These are phyloP conservation scores for Aspergillus flavus DNA, from an alignment of 2,329 filamentous ascomycete species.

Conservation along the genomic window DNA sequence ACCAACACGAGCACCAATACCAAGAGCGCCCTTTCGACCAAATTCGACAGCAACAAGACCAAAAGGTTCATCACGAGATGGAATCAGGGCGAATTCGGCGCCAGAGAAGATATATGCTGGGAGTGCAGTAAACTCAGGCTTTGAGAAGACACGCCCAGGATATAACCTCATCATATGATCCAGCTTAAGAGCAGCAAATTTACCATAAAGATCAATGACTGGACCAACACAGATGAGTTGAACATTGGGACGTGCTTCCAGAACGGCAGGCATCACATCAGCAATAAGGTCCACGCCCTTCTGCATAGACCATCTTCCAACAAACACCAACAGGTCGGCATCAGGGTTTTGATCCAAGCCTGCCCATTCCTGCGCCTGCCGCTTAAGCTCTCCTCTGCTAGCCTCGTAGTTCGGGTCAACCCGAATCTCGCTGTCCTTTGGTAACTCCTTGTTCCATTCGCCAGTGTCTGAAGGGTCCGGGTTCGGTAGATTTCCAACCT, in stretches of 20 bases:
- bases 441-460: conserved; percentile 59
- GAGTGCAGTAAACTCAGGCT: conserved; percentile 67
- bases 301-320: conserved; percentile 70
- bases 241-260: conserved; percentile 61
- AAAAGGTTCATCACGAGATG: conserved; percentile 70
- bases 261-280: conserved; percentile 65
- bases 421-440: conserved; percentile 51
- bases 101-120: conserved; percentile 70
- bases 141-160: conserved; percentile 67
- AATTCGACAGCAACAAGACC: conserved; percentile 71
- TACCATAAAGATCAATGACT: conserved; percentile 69
- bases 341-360: conserved; percentile 62
- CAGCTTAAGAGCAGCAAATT: conserved; percentile 68
- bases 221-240: conserved; percentile 67
- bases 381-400: conserved; percentile 55
- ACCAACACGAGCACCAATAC: conserved; percentile 67
- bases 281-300: conserved; percentile 71
- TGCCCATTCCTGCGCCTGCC: conserved; percentile 69
- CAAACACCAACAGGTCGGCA: conserved; percentile 68
- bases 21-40: conserved; percentile 67
- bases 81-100: conserved; percentile 69
- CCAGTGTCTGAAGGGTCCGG: conserved; percentile 67
- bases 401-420: conserved; percentile 60
- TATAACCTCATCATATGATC: conserved; percentile 67
- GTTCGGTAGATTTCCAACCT: conserved; percentile 65